Evolutionary conservation across 139 green algal genomes (phyloP), one percentile per base, ranked within the genome.

Genomic region (Coelastrella sp.): DNA sequence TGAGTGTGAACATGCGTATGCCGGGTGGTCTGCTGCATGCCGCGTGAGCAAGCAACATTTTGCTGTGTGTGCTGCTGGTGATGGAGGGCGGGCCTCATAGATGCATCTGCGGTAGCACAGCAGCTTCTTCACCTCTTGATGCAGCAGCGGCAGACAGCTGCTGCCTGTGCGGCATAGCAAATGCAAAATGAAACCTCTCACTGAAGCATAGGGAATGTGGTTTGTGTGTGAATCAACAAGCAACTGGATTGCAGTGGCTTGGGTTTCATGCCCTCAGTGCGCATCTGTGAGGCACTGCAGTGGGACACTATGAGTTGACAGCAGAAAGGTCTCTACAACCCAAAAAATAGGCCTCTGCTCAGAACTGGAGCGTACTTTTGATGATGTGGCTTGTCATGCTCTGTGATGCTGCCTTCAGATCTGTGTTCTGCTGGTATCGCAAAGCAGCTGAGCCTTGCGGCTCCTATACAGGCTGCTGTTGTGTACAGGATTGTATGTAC

Each of bases 391-490:
- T 49, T 49, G 35, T 49, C 35, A 49, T 49, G 35, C 35, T 49
- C 35, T 49, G 35, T 49, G 35, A 49, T 49, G 35, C 35, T 49
- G 35, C 35, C 35, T 49, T 49, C 35, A 49, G 35, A 49, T 49
- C 35, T 49, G 35, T 49, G 1, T 49, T 49, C 35, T 49, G 35
- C 35, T 49, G 35, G 35, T 49, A 49, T 27, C 19, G 19, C 68
- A 76, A 76, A 76, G 68, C 68, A 76, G 68, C 68, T 76, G 68
- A 76, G 68, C 19, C 68, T 27, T 27, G 17, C 24, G 68, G 68
- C 19, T 76, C 68, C 68, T 76, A 76, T 76, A 70, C 14, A 76
- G 10, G 68, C 68, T 76, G 68, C 68, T 76, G 68, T 76, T 76
- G 68, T 76, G 68, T 49, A 49, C 35, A 49, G 35, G 35, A 49